Conservation (phyloP, 2,329 filamentous ascomycete genomes). For the Cytospora schulzeri region DNA sequence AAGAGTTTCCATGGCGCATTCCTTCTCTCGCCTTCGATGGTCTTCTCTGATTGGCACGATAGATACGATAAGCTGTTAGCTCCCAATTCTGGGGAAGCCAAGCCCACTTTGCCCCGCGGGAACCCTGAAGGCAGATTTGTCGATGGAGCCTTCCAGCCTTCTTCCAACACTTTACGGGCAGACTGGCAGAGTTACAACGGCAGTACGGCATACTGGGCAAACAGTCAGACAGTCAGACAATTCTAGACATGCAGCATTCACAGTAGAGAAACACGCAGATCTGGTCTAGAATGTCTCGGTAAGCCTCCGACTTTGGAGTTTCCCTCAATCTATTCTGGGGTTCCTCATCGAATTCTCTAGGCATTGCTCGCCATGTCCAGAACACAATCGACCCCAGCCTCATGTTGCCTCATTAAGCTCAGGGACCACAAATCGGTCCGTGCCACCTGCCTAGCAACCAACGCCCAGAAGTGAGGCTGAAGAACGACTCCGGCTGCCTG, state of each 20-base stretch:
- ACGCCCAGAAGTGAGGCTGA: conserved; percentile 20
- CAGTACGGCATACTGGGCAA: background rate
- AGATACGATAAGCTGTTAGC: conserved; percentile 9
- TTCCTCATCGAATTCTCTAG: conserved; percentile 1
- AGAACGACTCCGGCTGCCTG: conserved; percentile 3
- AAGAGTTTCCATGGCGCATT: conserved; percentile 28
- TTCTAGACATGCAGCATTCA: background rate
- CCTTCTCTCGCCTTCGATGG: conserved; percentile 9
- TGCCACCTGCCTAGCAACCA: conserved; percentile 18
- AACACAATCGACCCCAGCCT: conserved; percentile 13
- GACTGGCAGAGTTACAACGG: too few relatives aligned
- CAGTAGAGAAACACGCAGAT: background rate
- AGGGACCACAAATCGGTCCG: conserved; percentile 13
- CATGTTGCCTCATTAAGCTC: conserved; percentile 5
- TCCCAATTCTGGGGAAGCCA: conserved; percentile 9
- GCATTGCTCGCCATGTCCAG: background rate
- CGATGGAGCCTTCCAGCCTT: background rate
- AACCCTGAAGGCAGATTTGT: conserved; percentile 17
- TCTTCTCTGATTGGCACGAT: conserved; percentile 20
- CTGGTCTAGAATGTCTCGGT: conserved; percentile 8
- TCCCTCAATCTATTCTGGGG: background rate
- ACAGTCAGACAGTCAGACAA: background rate
- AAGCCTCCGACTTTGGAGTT: background rate
- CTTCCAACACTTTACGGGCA: background rate
- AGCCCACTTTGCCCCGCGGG: background rate